A percentile compares a stretch with the other conserved stretches of the same genome.
Conservation (phyloP, 2,329 filamentous ascomycete species). For the Ascochyta viciae-villosae region DNA sequence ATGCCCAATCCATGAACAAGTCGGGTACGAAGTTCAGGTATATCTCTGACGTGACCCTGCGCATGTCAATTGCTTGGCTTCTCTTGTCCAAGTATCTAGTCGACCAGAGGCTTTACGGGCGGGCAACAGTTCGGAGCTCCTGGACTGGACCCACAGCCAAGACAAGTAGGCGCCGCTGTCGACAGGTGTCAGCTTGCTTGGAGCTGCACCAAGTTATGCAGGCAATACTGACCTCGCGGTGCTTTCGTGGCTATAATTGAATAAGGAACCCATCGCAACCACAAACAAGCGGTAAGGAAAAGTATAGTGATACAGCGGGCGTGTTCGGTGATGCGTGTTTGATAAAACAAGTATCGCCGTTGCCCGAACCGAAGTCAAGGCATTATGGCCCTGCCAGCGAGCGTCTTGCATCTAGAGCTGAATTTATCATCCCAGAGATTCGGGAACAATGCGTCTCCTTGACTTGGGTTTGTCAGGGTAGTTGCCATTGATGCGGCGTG, state of each 20-base stretch:
- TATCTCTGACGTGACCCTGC: constrained; percentile 7
- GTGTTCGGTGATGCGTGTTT: too few species aligned
- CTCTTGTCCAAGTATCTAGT: background rate
- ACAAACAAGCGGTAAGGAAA: too few species aligned
- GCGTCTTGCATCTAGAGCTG: background rate
- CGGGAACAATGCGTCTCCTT: background rate
- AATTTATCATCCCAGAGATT: background rate
- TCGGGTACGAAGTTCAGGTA: background rate
- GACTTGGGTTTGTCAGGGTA: background rate
- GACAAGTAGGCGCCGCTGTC: background rate
- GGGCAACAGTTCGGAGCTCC: background rate
- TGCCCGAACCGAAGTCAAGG: too few species aligned
- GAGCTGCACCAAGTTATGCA: background rate
- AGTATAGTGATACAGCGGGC: too few species aligned
- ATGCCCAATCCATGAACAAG: background rate
- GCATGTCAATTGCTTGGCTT: constrained; percentile 3
- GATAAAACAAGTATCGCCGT: background rate
- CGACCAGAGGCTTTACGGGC: constrained; percentile 1
- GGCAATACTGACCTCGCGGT: background rate
- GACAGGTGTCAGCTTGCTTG: background rate
- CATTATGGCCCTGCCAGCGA: background rate
- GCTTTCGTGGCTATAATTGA: too few species aligned
- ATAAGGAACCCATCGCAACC: background rate
- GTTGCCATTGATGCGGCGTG: background rate
- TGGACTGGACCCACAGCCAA: background rate